A percentile compares a stretch with the other conserved stretches of the same genome.
Conservation (phyloP, 805 yeast species). For the Isabelozyma gotoi region DNA sequence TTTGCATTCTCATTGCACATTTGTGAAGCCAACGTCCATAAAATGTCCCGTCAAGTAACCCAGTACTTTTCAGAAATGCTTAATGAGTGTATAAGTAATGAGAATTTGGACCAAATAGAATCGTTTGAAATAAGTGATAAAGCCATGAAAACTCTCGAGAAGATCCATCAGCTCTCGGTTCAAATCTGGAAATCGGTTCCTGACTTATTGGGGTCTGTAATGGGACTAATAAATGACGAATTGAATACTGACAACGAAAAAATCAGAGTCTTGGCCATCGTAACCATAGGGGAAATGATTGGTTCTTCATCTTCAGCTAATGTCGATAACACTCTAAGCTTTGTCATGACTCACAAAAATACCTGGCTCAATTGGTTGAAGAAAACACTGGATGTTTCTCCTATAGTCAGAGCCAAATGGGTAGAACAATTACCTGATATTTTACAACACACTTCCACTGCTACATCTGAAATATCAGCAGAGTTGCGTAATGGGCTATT, state of each 20-base stretch:
- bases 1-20: constrained; percentile 64
- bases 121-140: constrained; percentile 14
- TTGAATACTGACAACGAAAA: constrained; percentile 66
- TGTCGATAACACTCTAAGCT: constrained; percentile 54
- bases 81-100: constrained; percentile 44
- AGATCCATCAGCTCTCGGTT: constrained; percentile 60
- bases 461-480: constrained; percentile 46
- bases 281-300: constrained; percentile 68
- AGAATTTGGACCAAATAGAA: constrained; percentile 17
- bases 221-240: constrained; percentile 80
- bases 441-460: constrained; percentile 43
- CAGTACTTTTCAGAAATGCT: constrained; percentile 77
- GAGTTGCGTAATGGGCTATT: constrained; percentile 50
- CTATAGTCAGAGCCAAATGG: constrained; percentile 70
- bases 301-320: constrained; percentile 29
- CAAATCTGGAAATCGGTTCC: constrained; percentile 81
- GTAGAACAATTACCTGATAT: constrained; percentile 54
- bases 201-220: constrained; percentile 66
- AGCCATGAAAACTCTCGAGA: constrained; percentile 46
- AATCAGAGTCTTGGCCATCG: constrained; percentile 67
- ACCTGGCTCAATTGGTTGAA: constrained; percentile 74
- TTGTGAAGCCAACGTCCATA: constrained; percentile 68
- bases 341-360: constrained; percentile 54
- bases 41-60: constrained; percentile 73
- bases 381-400: constrained; percentile 67